Evolutionary conservation across 2,329 filamentous ascomycete species (phyloP), one percentile per base, ranked within the genome.

Genomic region (Pezicula radicicola): DNA sequence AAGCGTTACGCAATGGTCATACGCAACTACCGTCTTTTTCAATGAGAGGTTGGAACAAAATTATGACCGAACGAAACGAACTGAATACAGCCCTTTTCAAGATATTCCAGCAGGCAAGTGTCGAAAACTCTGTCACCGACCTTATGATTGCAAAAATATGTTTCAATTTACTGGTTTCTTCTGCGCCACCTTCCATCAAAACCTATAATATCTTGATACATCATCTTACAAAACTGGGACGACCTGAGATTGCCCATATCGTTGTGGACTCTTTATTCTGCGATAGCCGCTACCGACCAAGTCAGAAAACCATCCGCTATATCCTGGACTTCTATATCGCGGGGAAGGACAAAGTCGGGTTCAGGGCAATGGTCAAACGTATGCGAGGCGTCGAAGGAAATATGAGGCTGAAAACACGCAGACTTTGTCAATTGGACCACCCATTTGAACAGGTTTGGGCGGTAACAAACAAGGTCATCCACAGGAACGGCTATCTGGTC

Each of bases 181-280:
- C 76, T 2, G 73, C 80, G 16, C 79, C 83, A 0, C 87, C 88
- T 0, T 81, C 81, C 55, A 77, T 88, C 35, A 75, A 83, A 57
- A 90, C 85, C 3, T 90, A 85, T 71, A 91, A 91, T 63, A 77
- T 78, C 12, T 75, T 94, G 25, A 77, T 93, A 3, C 66, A 80
- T n/a, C 80, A 81, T n/a, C 83, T 93, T 47, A 75, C 79, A 48
- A 72, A 74, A 30, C 64, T 77, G 5, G 71, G 75, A 27, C 70
- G 77, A 48, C 72, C 76, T 50, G 68, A 71, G 36, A 69, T 86
- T 16, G 75, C 79, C 4, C 72, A 81, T 36, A 61, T 72, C n/a
- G 72, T 86, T 30, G 71, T 82, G 18, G 67, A 79, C 46, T 77
- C 75, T 0, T 78, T 81, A 48, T 67, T 80, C 40, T 57, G 72